Percentiles rank a stretch among this genome's conserved stretches.
Evolutionary conservation across 192 early-diverging fungal species (phyloP).

Genomic region (Coemansia sp.): DNA sequence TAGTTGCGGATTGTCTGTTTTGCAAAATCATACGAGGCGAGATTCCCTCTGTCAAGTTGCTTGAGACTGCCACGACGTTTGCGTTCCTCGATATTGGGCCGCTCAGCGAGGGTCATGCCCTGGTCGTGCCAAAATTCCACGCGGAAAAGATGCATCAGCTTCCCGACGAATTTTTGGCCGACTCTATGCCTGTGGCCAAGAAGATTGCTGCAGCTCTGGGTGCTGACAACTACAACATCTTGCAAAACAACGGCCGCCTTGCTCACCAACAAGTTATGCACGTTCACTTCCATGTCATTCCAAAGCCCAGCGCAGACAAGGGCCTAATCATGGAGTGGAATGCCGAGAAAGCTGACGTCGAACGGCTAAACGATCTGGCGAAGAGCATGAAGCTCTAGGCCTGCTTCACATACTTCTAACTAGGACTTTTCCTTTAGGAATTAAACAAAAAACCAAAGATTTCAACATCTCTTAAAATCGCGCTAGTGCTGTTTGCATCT

Average conservation of each 20-base stretch:
- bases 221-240: slow-evolving; percentile 82
- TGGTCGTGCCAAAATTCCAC: slow-evolving; percentile 59
- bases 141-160: slow-evolving; percentile 88
- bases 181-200: slow-evolving; percentile 84
- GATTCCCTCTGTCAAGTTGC: slow-evolving; percentile 79
- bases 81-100: slow-evolving; percentile 84
- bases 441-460: too few species aligned
- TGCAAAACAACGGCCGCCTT: slow-evolving; percentile 82
- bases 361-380: slow-evolving; percentile 52
- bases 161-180: slow-evolving; percentile 78
- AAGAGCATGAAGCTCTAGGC: slow-evolving; percentile 28
- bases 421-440: too few species aligned
- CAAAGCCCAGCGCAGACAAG: slow-evolving; percentile 58
- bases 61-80: slow-evolving; percentile 78
- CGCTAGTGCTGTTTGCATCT: too few species aligned
- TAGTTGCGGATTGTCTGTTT: slow-evolving; percentile 71
- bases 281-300: slow-evolving; percentile 94
- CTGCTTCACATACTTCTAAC: too few species aligned
- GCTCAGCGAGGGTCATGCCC: slow-evolving; percentile 69
- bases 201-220: slow-evolving; percentile 78
- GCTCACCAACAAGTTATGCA: slow-evolving; percentile 83
- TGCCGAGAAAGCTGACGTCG: slow-evolving; percentile 54
- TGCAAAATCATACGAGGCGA: slow-evolving; percentile 87
- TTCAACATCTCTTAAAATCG: too few species aligned
- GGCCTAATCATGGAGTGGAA: slow-evolving; percentile 75